phyloP scores from a whole-genome alignment of 75 land plant genomes.

The Azolla pinnata region DNA sequence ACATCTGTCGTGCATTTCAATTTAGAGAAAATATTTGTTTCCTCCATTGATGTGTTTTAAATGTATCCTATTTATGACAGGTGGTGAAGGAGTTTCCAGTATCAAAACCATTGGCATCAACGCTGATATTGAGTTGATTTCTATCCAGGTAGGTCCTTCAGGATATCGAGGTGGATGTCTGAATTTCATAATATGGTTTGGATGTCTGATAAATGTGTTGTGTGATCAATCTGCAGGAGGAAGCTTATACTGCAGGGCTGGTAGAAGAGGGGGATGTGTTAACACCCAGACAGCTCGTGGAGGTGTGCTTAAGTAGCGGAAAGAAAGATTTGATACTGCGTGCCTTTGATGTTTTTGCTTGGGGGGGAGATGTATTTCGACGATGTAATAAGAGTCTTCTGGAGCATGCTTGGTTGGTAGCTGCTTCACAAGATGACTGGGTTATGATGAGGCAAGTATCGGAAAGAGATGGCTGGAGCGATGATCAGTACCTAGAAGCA shows the following conservation, averaged over 20 bases:
- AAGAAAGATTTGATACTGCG: conserved; percentile 37
- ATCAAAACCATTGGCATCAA: conserved; percentile 43
- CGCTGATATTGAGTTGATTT: conserved; percentile 70
- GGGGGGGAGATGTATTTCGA: conserved; percentile 65
- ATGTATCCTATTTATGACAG: conserved; percentile 33
- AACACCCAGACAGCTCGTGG: conserved; percentile 55
- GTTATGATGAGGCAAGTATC: conserved; percentile 42
- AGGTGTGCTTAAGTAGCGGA: conserved; percentile 48
- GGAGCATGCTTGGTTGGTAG: conserved; percentile 74
- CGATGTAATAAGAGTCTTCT: conserved; percentile 46
- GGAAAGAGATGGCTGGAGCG: conserved; percentile 72
- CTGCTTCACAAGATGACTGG: conserved; percentile 86
- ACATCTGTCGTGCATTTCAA: background rate
- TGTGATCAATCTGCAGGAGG: conserved; percentile 34
- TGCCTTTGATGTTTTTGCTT: conserved; percentile 77
- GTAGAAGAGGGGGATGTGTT: conserved; percentile 29
- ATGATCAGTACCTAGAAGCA: conserved; percentile 39
- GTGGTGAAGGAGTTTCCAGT: conserved; percentile 36
- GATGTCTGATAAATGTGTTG: background rate
- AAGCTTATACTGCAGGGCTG: conserved; percentile 21
- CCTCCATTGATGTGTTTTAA: background rate
- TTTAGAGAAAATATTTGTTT: background rate
- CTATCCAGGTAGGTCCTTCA: conserved; percentile 68
- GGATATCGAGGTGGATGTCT: too few species aligned
- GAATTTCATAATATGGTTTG: too few species aligned